These are phyloP conservation scores for Linnemannia zychae DNA, from an alignment of 192 early-diverging fungal species.

Conservation along the genomic window DNA sequence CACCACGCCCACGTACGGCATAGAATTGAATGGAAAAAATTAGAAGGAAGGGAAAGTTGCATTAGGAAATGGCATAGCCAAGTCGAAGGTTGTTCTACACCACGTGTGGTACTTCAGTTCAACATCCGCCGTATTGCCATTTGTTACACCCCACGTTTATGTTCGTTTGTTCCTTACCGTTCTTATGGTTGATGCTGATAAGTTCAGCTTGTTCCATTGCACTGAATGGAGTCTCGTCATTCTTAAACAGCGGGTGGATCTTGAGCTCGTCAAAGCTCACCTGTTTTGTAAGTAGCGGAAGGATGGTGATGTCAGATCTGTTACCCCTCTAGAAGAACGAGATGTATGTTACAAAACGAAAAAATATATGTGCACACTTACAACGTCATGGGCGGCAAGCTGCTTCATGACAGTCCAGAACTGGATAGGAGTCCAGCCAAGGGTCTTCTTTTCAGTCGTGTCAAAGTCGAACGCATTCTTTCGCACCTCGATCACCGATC, in stretches of 20 bases:
- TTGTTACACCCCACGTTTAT: background rate
- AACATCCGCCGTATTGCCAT: background rate
- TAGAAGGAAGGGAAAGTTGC: background rate
- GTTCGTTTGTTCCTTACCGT: conserved; percentile 63
- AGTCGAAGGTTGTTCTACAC: background rate
- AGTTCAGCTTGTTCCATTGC: conserved; percentile 93
- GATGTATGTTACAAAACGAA: conserved; percentile 5
- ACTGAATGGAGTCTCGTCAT: conserved; percentile 83
- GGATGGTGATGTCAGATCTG: too few relatives aligned
- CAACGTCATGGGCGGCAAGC: conserved; percentile 70
- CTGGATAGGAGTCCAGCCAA: conserved; percentile 88
- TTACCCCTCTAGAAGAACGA: too few relatives aligned
- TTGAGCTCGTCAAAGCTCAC: conserved; percentile 89
- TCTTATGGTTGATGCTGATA: conserved; percentile 81
- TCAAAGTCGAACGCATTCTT: conserved; percentile 88
- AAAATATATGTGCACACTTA: conserved; percentile 49
- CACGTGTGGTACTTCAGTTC: background rate
- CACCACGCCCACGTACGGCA: too few relatives aligned
- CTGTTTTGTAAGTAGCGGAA: too few relatives aligned
- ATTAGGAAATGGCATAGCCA: background rate
- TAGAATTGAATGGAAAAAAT: conserved; percentile 3
- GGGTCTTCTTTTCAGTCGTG: conserved; percentile 38
- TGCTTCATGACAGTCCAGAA: conserved; percentile 90
- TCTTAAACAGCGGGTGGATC: conserved; percentile 86
- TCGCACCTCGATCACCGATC: conserved; percentile 87